Evolutionary conservation across 2,329 filamentous ascomycete species (phyloP), one percentile per base, ranked within the genome.

Genomic region (Botrytis aclada): DNA sequence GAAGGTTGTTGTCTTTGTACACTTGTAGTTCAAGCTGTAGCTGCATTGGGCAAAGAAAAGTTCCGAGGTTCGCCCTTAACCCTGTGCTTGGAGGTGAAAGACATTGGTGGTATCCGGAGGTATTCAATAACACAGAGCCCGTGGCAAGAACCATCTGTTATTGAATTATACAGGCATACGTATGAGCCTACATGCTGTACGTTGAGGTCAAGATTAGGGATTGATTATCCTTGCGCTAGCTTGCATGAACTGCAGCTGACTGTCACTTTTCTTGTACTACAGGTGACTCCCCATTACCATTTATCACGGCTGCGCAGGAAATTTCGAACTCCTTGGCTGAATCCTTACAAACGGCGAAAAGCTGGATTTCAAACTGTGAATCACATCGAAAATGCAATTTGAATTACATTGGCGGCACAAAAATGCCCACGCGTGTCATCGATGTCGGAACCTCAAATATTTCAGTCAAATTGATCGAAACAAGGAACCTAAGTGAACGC

Each of bases 401-500:
- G 5, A 6, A 14, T 29, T 29, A 29, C 8, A n/a, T 18, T 29
- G n/a, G 12, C 14, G n/a, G 14, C 3, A 3, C 7, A 16, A 56
- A 56, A 29, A 14, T 56, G 1, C 51, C 51, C 29, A 56, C 14
- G 14, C n/a, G n/a, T 18, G 14, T 29, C 14, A 56, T 56, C n/a
- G 7, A 56, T 16, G 25, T 56, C 3, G 14, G 14, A 9, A 56
- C 14, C 14, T 56, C 6, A 29, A 29, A 56, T 56, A 4, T 3
- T 18, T 32, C 51, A 29, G 51, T 29, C n/a, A 29, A 16, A 29
- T 56, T 56, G 6, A 32, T 56, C 14, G 51, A 18, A 56, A 32
- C 51, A n/a, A 18, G 32, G n/a, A 29, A 56, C 16, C 3, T 14
- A 4, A 56, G 0, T 1, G n/a, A 14, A 18, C 1, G 6, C 9